Evolutionary conservation across 371 early-diverging fungal species (phyloP).

Genomic region (Zopfochytrium polystomum): DNA sequence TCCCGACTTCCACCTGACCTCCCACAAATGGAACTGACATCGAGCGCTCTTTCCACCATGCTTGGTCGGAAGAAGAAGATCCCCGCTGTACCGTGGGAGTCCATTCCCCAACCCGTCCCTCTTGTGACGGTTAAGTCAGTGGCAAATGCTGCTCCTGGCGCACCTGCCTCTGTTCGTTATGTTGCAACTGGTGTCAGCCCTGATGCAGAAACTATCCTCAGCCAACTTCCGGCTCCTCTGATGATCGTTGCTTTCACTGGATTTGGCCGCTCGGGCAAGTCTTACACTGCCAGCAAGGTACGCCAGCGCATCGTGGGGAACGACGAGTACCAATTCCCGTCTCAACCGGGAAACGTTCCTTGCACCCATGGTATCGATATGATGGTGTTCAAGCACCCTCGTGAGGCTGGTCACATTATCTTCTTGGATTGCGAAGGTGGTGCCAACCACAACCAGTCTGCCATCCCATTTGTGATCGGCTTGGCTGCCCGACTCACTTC

Average conservation of each 20-base stretch:
- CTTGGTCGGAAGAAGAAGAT: slow-evolving; percentile 13
- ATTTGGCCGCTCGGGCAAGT: slow-evolving; percentile 52
- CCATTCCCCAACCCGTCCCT: slow-evolving; percentile 38
- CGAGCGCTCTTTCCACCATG: neutral
- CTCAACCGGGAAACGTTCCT: slow-evolving; percentile 47
- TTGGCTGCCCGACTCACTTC: slow-evolving; percentile 47
- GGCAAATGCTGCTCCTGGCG: neutral
- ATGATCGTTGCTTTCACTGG: slow-evolving; percentile 49
- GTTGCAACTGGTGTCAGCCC: slow-evolving; percentile 45
- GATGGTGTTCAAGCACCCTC: slow-evolving; percentile 45
- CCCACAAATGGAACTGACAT: neutral
- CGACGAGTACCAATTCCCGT: slow-evolving; percentile 29
- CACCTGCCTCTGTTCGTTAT: slow-evolving; percentile 39
- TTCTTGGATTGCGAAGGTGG: slow-evolving; percentile 54
- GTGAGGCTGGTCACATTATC: slow-evolving; percentile 39
- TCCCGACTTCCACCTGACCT: no score
- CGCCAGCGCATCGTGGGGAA: slow-evolving; percentile 35
- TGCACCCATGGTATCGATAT: slow-evolving; percentile 55
- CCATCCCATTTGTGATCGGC: slow-evolving; percentile 53
- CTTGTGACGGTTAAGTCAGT: slow-evolving; percentile 36
- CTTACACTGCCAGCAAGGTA: slow-evolving; percentile 40
- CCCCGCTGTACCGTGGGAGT: slow-evolving; percentile 36
- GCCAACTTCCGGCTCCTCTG: slow-evolving; percentile 41
- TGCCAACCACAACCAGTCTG: slow-evolving; percentile 52
- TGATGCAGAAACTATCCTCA: slow-evolving; percentile 44